These are phyloP conservation scores for Didymella keratinophila DNA, from an alignment of 2,329 filamentous ascomycete genomes.

Conservation along the genomic window DNA sequence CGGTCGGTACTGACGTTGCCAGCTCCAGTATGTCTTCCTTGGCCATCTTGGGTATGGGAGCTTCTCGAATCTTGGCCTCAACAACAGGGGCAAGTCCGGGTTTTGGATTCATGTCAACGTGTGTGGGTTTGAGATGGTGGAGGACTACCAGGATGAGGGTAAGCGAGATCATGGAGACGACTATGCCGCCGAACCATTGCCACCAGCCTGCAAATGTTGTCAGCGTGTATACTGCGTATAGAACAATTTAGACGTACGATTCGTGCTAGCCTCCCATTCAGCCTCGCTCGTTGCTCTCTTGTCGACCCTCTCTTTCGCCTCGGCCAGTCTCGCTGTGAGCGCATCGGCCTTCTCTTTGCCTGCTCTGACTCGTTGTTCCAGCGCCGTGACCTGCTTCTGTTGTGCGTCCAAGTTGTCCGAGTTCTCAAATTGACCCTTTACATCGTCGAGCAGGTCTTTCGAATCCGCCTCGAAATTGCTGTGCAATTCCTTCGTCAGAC, in stretches of 20 bases:
- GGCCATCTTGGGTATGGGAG: constrained; percentile 44
- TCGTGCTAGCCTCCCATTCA: constrained; percentile 70
- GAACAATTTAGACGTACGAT: constrained; percentile 44
- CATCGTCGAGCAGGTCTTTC: constrained; percentile 66
- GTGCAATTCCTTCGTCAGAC: constrained; percentile 65
- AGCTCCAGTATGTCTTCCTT: constrained; percentile 44
- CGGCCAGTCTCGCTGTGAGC: constrained; percentile 69
- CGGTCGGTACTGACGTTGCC: constrained; percentile 11
- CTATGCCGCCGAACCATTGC: constrained; percentile 68
- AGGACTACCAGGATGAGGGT: constrained; percentile 58
- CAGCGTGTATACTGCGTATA: constrained; percentile 9
- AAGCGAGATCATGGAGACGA: constrained; percentile 55
- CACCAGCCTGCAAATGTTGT: constrained; percentile 57
- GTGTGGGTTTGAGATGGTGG: constrained; percentile 39
- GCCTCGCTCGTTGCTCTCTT: constrained; percentile 72
- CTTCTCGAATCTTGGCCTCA: constrained; percentile 35
- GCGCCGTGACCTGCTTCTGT: constrained; percentile 66
- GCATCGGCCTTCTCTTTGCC: constrained; percentile 67
- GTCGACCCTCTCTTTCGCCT: constrained; percentile 70
- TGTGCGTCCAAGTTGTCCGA: constrained; percentile 72
- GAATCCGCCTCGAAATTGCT: constrained; percentile 68
- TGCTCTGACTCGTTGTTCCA: constrained; percentile 68
- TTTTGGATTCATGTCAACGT: constrained; percentile 18
- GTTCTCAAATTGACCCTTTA: constrained; percentile 65
- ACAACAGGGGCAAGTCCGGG: constrained; percentile 26